Percentiles rank a stretch among this genome's conserved stretches.
phyloP scores from a whole-genome alignment of 768 basidiomycete species.

The Boletales sp. region DNA sequence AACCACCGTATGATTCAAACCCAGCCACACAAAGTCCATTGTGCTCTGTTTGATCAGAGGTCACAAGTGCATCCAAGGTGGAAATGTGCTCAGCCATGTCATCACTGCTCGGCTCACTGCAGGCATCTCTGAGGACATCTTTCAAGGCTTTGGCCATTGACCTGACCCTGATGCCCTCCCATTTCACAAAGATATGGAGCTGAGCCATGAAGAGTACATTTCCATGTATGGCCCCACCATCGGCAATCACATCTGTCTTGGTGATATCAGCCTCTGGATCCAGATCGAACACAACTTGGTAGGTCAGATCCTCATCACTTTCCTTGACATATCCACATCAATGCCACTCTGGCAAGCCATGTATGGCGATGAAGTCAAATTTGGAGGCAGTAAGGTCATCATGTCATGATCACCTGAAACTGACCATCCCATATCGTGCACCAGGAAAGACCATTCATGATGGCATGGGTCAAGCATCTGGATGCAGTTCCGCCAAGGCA shows the following conservation, averaged over 20 bases:
- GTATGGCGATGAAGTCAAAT: constrained; percentile 97
- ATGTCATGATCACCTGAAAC: neutral
- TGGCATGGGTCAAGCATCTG: constrained; percentile 93
- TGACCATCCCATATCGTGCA: neutral
- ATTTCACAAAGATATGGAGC: constrained; percentile 48
- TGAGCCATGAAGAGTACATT: constrained; percentile 73
- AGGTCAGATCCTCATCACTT: constrained; percentile 1
- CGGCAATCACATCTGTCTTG: constrained; percentile 85
- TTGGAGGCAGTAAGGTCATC: constrained; percentile 78
- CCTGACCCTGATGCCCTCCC: constrained; percentile 61
- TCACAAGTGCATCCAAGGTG: constrained; percentile 65
- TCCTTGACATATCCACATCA: neutral
- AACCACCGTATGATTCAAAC: constrained; percentile 95
- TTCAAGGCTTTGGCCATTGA: constrained; percentile 62
- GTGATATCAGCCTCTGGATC: constrained; percentile 88
- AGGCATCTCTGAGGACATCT: constrained; percentile 14
- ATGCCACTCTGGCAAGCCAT: constrained; percentile 54
- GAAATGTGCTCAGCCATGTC: constrained; percentile 53
- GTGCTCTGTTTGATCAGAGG: constrained; percentile 80
- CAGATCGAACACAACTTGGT: constrained; percentile 87
- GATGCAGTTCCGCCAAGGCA: constrained; percentile 58
- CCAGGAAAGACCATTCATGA: constrained; percentile 91
- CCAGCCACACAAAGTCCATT: constrained; percentile 84
- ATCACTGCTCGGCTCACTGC: constrained; percentile 52
- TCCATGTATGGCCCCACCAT: constrained; percentile 95